These are phyloP conservation scores for Saksenaea vasiformis DNA, from an alignment of 371 early-diverging fungal genomes.

Conservation along the genomic window DNA sequence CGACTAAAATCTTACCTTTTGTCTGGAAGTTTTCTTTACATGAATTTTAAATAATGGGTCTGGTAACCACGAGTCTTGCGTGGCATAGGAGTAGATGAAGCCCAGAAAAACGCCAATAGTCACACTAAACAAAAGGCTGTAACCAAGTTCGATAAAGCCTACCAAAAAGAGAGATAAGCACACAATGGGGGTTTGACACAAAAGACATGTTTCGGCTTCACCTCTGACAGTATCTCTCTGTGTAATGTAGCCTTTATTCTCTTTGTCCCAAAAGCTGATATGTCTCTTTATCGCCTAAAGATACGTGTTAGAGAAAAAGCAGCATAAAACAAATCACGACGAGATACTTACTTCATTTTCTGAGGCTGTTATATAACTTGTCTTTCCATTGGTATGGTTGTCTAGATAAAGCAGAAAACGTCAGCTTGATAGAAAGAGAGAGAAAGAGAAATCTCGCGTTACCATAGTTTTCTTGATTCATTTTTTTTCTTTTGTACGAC, in stretches of 20 bases:
- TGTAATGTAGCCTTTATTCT: conserved; percentile 28
- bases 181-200: background rate
- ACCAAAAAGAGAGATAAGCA: background rate
- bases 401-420: no score
- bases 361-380: background rate
- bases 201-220: conserved; percentile 9
- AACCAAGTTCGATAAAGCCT: conserved; percentile 26
- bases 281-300: conserved; percentile 17
- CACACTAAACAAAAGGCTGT: conserved; percentile 19
- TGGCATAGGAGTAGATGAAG: conserved; percentile 20
- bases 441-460: background rate
- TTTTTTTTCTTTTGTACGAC: background rate
- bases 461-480: background rate
- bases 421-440: background rate
- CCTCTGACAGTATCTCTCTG: conserved; percentile 17
- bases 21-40: conserved; percentile 3
- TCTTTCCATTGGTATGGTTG: background rate
- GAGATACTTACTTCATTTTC: background rate
- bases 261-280: conserved; percentile 22
- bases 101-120: conserved; percentile 22
- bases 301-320: background rate
- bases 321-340: background rate
- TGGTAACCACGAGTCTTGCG: conserved; percentile 28
- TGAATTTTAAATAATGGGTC: conserved; percentile 18
- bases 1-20: conserved; percentile 17